Evolutionary conservation across 495 filamentous ascomycete genomes (phyloP), one percentile per base, ranked within the genome.

Genomic region (Hypoxylon intermedium): DNA sequence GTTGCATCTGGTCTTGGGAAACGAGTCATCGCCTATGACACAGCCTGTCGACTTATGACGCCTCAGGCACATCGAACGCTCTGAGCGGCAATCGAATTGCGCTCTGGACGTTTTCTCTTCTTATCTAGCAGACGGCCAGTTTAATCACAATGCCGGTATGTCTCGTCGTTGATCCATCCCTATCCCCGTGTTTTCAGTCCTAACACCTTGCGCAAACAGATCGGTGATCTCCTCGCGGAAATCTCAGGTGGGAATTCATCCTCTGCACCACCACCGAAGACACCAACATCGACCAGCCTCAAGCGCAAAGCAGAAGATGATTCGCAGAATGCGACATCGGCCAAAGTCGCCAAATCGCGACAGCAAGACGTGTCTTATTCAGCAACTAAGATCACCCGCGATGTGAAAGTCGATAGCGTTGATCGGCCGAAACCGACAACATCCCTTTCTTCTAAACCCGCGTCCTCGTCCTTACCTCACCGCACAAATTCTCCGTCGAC

Each of bases 301-400:
- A 83, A 85, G 70, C 80, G 81, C 63, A 85, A 83, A 58, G 76
- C 80, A 21, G 80, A 81, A 20, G 76, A 82, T 51, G 75, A 79
- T 40, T 53, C 66, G 13, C 58, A 53, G 18, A 62, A 37, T 31
- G 31, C 58, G 16, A 59, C 66, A 15, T 73, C 74, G 11, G 55
- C 68, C 6, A 73, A 72, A 34, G 16, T 57, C 38, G 43, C 57
- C 40, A 69, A 67, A 45, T 53, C 65, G 52, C 58, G 54, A 44
- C 65, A 63, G 47, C 50, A 67, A 58, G 51, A 67, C 61, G 56
- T 58, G 13, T 60, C 60, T 47, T 60, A 69, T 46, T 63, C 65
- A 46, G 46, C 62, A 62, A 68, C 40, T 62, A 63, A 63, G 62
- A 20, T 62, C 53, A 57, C 52, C 49, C 53, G 67, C 34, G 48